Evolutionary conservation across 2,329 filamentous ascomycete species (phyloP).

Genomic region (Incumbomyces lentus): DNA sequence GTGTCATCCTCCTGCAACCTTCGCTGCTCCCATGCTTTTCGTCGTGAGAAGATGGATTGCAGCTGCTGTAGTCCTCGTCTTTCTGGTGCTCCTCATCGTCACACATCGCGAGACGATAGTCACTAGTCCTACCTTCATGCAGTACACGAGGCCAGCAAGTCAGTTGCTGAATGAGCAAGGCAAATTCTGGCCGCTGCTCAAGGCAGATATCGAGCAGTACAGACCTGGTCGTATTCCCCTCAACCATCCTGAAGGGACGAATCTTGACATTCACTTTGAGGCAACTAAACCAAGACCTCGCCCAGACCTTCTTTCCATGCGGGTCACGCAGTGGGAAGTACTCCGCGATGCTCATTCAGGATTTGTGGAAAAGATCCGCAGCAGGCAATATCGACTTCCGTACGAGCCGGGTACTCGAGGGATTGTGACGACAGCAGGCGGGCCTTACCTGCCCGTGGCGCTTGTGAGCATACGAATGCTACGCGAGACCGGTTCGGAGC

Average conservation of each 20-base stretch:
- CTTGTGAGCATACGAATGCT: slow-evolving; percentile 34
- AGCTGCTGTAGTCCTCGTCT: no score
- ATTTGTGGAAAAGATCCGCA: slow-evolving; percentile 26
- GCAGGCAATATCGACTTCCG: slow-evolving; percentile 24
- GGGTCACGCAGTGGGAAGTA: slow-evolving; percentile 22
- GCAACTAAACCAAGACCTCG: slow-evolving; percentile 21
- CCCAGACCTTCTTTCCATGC: slow-evolving; percentile 25
- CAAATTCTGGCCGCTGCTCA: slow-evolving; percentile 27
- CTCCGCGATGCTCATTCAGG: slow-evolving; percentile 28
- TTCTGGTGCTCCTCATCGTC: slow-evolving; percentile 1
- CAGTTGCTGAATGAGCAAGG: background rate
- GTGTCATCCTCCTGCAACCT: no score
- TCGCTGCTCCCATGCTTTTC: no score
- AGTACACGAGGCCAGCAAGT: slow-evolving; percentile 4
- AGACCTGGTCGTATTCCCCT: slow-evolving; percentile 24
- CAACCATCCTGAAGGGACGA: slow-evolving; percentile 20
- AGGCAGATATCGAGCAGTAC: slow-evolving; percentile 24
- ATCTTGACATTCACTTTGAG: slow-evolving; percentile 22
- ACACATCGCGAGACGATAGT: background rate
- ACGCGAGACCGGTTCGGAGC: slow-evolving; percentile 27
- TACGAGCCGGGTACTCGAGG: slow-evolving; percentile 28
- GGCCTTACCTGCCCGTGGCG: slow-evolving; percentile 27
- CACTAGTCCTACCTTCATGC: background rate
- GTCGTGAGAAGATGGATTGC: no score
- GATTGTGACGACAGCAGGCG: slow-evolving; percentile 34